Evolutionary conservation across 176 grass and related monocot genomes (phyloP).

Genomic region (Paspalum vaginatum): DNA sequence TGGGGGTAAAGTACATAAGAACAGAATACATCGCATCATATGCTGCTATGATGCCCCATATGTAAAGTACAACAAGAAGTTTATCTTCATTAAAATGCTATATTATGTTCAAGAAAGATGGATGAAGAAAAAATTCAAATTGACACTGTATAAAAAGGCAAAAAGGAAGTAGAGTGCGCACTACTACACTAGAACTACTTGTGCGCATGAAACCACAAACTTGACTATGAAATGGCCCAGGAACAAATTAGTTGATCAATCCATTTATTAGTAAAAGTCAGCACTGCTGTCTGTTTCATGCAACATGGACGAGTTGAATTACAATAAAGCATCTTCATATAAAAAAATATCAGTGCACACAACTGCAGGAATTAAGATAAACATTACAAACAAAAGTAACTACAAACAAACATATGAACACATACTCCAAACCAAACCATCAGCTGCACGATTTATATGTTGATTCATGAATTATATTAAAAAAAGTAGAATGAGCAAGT

Average conservation of each 20-base stretch:
- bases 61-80: background rate
- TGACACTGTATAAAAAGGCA: background rate
- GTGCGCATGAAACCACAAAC: background rate
- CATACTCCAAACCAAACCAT: background rate
- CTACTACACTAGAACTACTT: background rate
- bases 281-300: background rate
- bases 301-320: background rate
- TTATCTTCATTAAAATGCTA: background rate
- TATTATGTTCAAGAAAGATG: no score
- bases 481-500: slow-evolving; percentile 35
- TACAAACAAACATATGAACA: background rate
- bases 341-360: background rate
- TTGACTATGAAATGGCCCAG: background rate
- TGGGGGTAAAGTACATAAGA: background rate
- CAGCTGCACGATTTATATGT: slow-evolving; percentile 20
- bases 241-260: slow-evolving; percentile 10
- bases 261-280: background rate
- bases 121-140: no score
- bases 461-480: slow-evolving; percentile 52
- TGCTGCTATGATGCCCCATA: background rate
- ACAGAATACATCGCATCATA: background rate
- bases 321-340: slow-evolving; percentile 10
- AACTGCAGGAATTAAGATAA: background rate
- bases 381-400: slow-evolving; percentile 9
- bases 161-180: background rate